phyloP scores from a whole-genome alignment of 257 asterid genomes.

The Forsythia suspensa region DNA sequence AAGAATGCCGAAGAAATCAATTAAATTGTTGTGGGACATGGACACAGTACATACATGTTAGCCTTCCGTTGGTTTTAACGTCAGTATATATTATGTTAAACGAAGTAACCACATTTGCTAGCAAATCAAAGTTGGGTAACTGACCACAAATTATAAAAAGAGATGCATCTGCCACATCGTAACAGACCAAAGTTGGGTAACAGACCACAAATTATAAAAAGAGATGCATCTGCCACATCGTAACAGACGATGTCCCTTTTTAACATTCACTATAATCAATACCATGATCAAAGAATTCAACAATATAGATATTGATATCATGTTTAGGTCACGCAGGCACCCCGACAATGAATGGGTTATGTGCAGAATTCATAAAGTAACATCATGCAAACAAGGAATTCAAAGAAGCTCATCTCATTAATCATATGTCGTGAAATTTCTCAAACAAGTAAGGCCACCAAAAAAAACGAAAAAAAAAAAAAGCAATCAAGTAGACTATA shows the following conservation, averaged over 20 bases:
- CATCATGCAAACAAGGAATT: neutral
- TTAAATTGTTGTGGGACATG: too few species aligned
- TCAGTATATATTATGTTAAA: neutral
- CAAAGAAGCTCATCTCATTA: neutral
- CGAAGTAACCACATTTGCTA: neutral
- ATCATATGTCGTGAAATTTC: neutral
- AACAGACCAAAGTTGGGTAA: neutral
- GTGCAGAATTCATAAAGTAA: neutral
- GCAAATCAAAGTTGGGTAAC: neutral
- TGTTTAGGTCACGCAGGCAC: neutral
- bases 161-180: too few species aligned
- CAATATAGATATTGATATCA: neutral
- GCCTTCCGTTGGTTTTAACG: neutral
- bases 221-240: too few species aligned
- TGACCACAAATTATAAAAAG: neutral
- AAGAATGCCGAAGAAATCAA: neutral
- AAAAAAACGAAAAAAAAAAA: constrained; percentile 7
- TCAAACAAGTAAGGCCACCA: neutral
- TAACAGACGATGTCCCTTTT: neutral
- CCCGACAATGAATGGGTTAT: neutral
- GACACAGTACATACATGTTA: neutral
- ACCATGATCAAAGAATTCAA: too few species aligned
- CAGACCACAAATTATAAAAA: neutral
- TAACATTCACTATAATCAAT: too few species aligned
- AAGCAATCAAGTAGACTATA: constrained; percentile 23